These are phyloP conservation scores for Gaultheria prostrata DNA, from an alignment of 148 eudicot species.

Conservation along the genomic window DNA sequence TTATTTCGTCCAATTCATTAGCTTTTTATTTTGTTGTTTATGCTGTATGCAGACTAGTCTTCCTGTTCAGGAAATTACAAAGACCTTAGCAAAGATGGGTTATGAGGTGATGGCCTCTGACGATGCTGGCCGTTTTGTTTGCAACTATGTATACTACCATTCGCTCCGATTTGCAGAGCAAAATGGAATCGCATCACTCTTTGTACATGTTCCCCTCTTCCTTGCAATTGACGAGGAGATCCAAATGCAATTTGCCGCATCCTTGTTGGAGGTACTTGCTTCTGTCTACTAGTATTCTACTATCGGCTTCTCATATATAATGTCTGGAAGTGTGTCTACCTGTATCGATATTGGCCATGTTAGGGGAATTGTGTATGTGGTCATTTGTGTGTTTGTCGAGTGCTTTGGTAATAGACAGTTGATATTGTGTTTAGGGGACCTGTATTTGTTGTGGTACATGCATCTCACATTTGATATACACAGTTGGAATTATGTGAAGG, in stretches of 20 bases:
- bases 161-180: constrained; percentile 90
- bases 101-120: constrained; percentile 77
- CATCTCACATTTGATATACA: background rate
- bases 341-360: background rate
- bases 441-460: background rate
- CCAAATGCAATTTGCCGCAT: constrained; percentile 84
- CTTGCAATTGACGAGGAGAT: constrained; percentile 72
- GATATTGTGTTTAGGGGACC: background rate
- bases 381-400: background rate
- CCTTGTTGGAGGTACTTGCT: constrained; percentile 85
- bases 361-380: background rate
- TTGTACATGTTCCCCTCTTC: constrained; percentile 95
- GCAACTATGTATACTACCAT: constrained; percentile 96
- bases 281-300: constrained; percentile 41
- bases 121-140: constrained; percentile 97
- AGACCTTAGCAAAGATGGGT: constrained; percentile 60
- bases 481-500: background rate
- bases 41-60: constrained; percentile 61
- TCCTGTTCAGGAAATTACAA: constrained; percentile 62
- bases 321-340: background rate
- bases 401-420: constrained; percentile 11
- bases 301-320: constrained; percentile 7
- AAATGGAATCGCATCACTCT: constrained; percentile 73
- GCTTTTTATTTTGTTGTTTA: background rate
- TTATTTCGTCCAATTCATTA: background rate